A percentile compares a stretch with the other conserved stretches of the same genome.
Conservation (phyloP, 352 stramenopile genomes). For the Pythium vanterpoolii region DNA sequence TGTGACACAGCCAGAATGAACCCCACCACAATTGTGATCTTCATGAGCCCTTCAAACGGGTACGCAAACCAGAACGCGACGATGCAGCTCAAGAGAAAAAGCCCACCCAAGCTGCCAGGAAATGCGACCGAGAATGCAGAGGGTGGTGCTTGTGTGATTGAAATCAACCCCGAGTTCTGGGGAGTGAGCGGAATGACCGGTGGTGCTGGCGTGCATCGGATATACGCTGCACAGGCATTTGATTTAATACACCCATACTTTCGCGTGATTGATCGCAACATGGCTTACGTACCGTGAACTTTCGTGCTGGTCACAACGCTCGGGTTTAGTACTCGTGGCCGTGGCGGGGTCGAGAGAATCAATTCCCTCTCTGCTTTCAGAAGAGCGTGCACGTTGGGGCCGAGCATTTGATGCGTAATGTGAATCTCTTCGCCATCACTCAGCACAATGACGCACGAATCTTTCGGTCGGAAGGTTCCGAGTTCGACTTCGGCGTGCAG, state of each 20-base stretch:
- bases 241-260: not conserved
- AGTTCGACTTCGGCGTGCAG: slow-evolving; percentile 48
- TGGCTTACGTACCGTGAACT: slow-evolving; percentile 39
- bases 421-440: slow-evolving; percentile 75
- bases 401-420: slow-evolving; percentile 50
- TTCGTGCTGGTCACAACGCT: slow-evolving; percentile 57
- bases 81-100: slow-evolving; percentile 77
- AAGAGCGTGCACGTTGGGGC: slow-evolving; percentile 31
- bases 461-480: slow-evolving; percentile 47
- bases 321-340: slow-evolving; percentile 42
- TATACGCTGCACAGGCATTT: not conserved
- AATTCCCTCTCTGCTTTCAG: slow-evolving; percentile 52
- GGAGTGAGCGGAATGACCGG: slow-evolving; percentile 31
- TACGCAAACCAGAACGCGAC: slow-evolving; percentile 69
- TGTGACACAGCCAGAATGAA: slow-evolving; percentile 75
- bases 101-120: slow-evolving; percentile 51
- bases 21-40: slow-evolving; percentile 83
- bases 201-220: slow-evolving; percentile 41
- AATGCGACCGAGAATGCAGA: slow-evolving; percentile 68
- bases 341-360: slow-evolving; percentile 44
- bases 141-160: slow-evolving; percentile 16
- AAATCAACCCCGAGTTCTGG: slow-evolving; percentile 32
- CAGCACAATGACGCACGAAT: slow-evolving; percentile 64
- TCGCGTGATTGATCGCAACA: not conserved
- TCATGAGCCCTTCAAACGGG: slow-evolving; percentile 80